Evolutionary conservation across 2,329 filamentous ascomycete genomes (phyloP).

Genomic region (Epichloe gansuensis): DNA sequence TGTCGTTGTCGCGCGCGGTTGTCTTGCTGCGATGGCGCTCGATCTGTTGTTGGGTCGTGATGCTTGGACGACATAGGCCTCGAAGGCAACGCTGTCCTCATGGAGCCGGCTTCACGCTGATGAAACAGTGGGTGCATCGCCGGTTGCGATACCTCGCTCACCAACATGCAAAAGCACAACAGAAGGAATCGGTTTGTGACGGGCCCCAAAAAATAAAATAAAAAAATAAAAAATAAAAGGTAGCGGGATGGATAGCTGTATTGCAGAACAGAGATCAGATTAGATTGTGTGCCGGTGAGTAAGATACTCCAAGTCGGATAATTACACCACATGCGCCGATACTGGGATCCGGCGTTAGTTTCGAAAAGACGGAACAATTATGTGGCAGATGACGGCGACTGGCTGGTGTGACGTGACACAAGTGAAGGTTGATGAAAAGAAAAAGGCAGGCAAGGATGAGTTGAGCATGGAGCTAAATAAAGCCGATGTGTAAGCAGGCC

Average conservation of each 20-base stretch:
- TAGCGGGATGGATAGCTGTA: not conserved
- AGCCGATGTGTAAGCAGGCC: not conserved
- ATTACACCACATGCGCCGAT: not conserved
- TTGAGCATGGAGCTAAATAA: not conserved
- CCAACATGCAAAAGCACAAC: conserved; percentile 10
- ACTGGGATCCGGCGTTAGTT: not conserved
- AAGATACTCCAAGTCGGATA: not conserved
- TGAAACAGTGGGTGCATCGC: conserved; percentile 15
- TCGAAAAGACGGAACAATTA: not conserved
- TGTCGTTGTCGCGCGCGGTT: conserved; percentile 9
- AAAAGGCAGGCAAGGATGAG: not conserved
- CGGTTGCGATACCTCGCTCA: conserved; percentile 19
- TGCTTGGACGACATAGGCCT: conserved; percentile 23
- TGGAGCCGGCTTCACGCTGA: conserved; percentile 18
- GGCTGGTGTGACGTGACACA: not conserved
- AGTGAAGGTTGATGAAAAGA: not conserved
- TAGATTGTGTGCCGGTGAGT: not conserved
- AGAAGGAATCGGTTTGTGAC: not conserved
- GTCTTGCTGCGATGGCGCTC: conserved; percentile 14
- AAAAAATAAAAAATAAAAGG: not conserved
- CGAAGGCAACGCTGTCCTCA: conserved; percentile 25
- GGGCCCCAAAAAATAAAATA: not conserved
- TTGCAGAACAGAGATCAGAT: conserved; percentile 2
- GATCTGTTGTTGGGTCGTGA: conserved; percentile 13
- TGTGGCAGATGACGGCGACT: not conserved